Evolutionary conservation across 495 filamentous ascomycete species (phyloP).

Genomic region (Viridothelium virens): DNA sequence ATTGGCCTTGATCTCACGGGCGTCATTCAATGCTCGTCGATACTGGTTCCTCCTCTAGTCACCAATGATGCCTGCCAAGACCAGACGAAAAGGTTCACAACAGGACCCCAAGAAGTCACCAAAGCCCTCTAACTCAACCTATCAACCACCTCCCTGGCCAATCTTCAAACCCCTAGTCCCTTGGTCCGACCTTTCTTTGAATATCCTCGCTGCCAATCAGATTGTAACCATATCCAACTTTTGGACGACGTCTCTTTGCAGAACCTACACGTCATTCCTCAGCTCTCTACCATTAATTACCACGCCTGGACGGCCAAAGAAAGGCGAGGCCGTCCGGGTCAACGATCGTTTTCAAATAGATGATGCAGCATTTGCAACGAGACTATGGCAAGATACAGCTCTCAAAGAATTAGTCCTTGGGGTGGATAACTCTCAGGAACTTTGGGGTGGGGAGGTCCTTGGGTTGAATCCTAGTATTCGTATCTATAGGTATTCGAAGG

Average conservation of each 20-base stretch:
- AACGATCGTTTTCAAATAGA: constrained; percentile 87
- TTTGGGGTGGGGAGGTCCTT: constrained; percentile 78
- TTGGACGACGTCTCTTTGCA: constrained; percentile 72
- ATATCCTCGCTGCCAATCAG: constrained; percentile 54
- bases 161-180: constrained; percentile 66
- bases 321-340: constrained; percentile 74
- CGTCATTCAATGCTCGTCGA: background rate
- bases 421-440: constrained; percentile 29
- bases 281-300: constrained; percentile 66
- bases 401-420: constrained; percentile 32
- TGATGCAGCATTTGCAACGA: constrained; percentile 65
- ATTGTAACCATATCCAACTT: constrained; percentile 71
- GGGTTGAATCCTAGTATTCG: constrained; percentile 85
- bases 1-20: background rate
- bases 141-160: constrained; percentile 61
- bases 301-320: constrained; percentile 76
- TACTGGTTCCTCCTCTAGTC: background rate
- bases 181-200: constrained; percentile 52
- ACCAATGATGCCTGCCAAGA: constrained; percentile 21
- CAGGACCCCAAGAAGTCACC: background rate
- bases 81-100: constrained; percentile 14
- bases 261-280: constrained; percentile 71
- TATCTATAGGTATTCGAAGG: constrained; percentile 80
- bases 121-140: constrained; percentile 5
- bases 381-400: constrained; percentile 45